These are phyloP conservation scores for Termitomyces sp. DNA, from an alignment of 768 basidiomycete genomes.

Conservation along the genomic window DNA sequence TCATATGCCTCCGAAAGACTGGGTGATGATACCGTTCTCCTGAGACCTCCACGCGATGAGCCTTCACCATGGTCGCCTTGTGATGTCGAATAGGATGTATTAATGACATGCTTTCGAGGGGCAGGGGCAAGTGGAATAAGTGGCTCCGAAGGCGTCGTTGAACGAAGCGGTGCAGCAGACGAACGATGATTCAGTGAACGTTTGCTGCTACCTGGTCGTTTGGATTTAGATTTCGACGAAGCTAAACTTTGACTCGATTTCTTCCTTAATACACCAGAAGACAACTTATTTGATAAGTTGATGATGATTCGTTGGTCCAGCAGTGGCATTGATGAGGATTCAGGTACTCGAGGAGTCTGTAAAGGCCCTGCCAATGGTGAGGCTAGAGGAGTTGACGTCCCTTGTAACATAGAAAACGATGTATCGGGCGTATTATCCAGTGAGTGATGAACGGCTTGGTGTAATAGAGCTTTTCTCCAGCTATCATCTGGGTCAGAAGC, in stretches of 20 bases:
- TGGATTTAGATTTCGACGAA: constrained; percentile 20
- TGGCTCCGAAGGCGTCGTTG: constrained; percentile 60
- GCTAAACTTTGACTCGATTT: constrained; percentile 25
- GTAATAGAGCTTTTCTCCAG: constrained; percentile 76
- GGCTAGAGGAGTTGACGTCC: constrained; percentile 33
- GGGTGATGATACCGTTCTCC: constrained; percentile 54
- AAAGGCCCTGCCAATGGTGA: constrained; percentile 22
- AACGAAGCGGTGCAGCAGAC: constrained; percentile 48
- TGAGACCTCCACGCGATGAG: constrained; percentile 22
- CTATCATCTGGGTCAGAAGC: constrained; percentile 53
- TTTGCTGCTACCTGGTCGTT: constrained; percentile 24
- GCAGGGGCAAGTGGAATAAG: constrained; percentile 65
- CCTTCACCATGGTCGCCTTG: constrained; percentile 44
- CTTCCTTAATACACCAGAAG: constrained; percentile 21
- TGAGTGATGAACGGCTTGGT: constrained; percentile 77
- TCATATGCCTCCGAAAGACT: constrained; percentile 44
- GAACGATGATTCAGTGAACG: constrained; percentile 14
- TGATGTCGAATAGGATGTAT: constrained; percentile 51
- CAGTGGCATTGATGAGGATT: constrained; percentile 25
- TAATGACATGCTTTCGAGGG: constrained; percentile 50
- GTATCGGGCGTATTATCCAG: constrained; percentile 46
- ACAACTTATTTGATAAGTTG: constrained; percentile 24
- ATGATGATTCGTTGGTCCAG: constrained; percentile 44
- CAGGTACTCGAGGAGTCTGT: constrained; percentile 7
- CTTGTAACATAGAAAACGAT: constrained; percentile 39